Evolutionary conservation across 306 rosid species (phyloP), one percentile per base, ranked within the genome.

Genomic region (Rosa lucieae): DNA sequence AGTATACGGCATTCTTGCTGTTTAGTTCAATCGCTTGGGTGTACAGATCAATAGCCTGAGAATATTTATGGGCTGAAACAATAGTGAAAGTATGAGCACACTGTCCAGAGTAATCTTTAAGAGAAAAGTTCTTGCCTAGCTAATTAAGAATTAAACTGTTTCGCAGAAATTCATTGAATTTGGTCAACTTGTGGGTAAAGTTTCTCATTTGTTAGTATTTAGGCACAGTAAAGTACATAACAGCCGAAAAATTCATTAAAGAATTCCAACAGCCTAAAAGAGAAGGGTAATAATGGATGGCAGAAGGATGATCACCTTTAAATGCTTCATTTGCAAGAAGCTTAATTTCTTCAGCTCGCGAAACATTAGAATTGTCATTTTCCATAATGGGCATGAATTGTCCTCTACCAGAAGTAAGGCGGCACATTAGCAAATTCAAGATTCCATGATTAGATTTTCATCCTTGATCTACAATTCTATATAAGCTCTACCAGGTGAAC

Each of bases 31-130:
- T 91, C 49, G 99, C 96, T 88, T 95, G 89, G 18, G 97, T 83
- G 63, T 95, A 95, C 70, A 95, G 81, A 78, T 93, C 94, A 83
- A 95, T 86, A 67, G 99, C 97, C 86, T 90, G 98, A 39, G 85
- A 44, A 85, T 83, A 93, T 82, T 93, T 95, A 85, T 88, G 94
- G 71, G 93, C 99, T 95, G 98, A 82, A 84, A 82, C 63, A 73
- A 74, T 83, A 77, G 21, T 17, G 81, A 77, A 37, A 77, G 35
- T 70, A 73, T 91, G 70, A 87, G 87, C 82, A 72, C 67, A 72
- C 49, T 72, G 66, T 44, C 47, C 52, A 74, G 73, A 82, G 49
- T 55, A 58, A 43, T 61, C 18, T 9, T 56, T 62, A 26, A 14
- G 21, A 66, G 48, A 66, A 15, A 68, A 59, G 40, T 35, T 70